phyloP scores from a whole-genome alignment of 371 early-diverging fungal species.

The Syncephalastrum monosporum region DNA sequence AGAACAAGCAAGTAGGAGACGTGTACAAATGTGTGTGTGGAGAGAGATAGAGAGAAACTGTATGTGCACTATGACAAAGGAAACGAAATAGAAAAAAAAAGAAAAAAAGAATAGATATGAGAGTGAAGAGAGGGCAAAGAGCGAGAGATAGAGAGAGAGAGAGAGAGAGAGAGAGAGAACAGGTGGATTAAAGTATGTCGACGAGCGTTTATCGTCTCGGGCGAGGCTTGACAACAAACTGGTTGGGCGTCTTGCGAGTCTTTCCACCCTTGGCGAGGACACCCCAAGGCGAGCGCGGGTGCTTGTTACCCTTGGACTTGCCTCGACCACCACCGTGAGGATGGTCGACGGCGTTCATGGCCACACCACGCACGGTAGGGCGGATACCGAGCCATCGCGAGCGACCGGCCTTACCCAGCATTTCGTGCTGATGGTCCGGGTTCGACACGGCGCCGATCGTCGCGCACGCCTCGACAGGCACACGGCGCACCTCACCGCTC shows the following conservation, averaged over 20 bases:
- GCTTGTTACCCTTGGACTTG: slow-evolving; percentile 93
- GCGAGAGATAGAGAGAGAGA: too few relatives aligned
- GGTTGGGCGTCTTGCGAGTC: slow-evolving; percentile 78
- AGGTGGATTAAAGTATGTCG: slow-evolving; percentile 3
- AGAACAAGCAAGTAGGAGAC: too few relatives aligned
- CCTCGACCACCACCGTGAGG: slow-evolving; percentile 99
- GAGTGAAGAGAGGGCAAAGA: neutral
- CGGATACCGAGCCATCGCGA: slow-evolving; percentile 83
- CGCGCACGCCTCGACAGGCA: slow-evolving; percentile 88
- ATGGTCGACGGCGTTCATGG: slow-evolving; percentile 99
- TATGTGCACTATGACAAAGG: slow-evolving; percentile 2
- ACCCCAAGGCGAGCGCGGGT: slow-evolving; percentile 94
- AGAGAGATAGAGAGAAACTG: neutral
- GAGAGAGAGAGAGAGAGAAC: neutral
- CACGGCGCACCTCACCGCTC: slow-evolving; percentile 87
- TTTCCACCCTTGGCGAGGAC: slow-evolving; percentile 95
- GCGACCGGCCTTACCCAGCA: slow-evolving; percentile 92
- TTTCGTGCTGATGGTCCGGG: slow-evolving; percentile 86
- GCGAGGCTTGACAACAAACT: slow-evolving; percentile 77
- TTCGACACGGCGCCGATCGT: slow-evolving; percentile 95
- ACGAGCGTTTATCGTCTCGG: slow-evolving; percentile 59
- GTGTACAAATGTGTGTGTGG: too few relatives aligned
- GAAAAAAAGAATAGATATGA: neutral
- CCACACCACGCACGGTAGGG: slow-evolving; percentile 98
- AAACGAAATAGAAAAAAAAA: neutral